phyloP scores from a whole-genome alignment of 352 stramenopile species.

The Thraustotheca clavata region DNA sequence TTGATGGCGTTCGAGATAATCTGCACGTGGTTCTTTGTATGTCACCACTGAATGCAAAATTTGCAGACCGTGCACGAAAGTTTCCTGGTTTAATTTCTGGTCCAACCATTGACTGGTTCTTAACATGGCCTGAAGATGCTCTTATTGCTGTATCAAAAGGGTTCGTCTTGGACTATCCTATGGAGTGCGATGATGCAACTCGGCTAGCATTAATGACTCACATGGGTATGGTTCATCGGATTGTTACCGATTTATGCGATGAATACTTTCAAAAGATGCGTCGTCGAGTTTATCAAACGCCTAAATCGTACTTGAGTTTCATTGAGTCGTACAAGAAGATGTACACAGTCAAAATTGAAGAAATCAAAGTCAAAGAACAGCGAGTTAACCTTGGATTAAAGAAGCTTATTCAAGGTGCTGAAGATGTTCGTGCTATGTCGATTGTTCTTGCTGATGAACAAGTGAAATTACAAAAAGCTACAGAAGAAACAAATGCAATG shows the following conservation, averaged over 20 bases:
- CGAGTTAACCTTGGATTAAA: constrained; percentile 95
- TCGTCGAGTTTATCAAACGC: constrained; percentile 95
- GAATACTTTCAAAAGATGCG: constrained; percentile 98
- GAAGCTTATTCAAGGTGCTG: constrained; percentile 96
- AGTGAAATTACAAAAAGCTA: constrained; percentile 95
- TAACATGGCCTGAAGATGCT: constrained; percentile 97
- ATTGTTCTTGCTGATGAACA: constrained; percentile 94
- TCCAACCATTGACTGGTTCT: constrained; percentile 99
- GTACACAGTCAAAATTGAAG: constrained; percentile 91
- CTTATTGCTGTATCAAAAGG: constrained; percentile 95
- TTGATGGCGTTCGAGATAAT: constrained; percentile 96
- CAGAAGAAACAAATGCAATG: constrained; percentile 96
- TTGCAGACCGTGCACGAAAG: constrained; percentile 93
- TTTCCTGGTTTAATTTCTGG: constrained; percentile 96
- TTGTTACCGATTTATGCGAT: constrained; percentile 95
- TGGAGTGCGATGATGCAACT: constrained; percentile 87
- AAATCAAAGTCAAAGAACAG: constrained; percentile 95
- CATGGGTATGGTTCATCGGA: constrained; percentile 97
- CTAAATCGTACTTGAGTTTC: constrained; percentile 98
- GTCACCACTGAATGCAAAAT: constrained; percentile 98
- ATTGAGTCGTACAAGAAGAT: constrained; percentile 98
- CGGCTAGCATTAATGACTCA: constrained; percentile 91
- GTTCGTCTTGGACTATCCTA: constrained; percentile 94
- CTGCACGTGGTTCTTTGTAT: constrained; percentile 98
- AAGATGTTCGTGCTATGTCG: constrained; percentile 97